A percentile compares a stretch with the other conserved stretches of the same genome.
Evolutionary conservation across 768 basidiomycete genomes (phyloP).

Genomic region (Stropharia rugosoannulata): DNA sequence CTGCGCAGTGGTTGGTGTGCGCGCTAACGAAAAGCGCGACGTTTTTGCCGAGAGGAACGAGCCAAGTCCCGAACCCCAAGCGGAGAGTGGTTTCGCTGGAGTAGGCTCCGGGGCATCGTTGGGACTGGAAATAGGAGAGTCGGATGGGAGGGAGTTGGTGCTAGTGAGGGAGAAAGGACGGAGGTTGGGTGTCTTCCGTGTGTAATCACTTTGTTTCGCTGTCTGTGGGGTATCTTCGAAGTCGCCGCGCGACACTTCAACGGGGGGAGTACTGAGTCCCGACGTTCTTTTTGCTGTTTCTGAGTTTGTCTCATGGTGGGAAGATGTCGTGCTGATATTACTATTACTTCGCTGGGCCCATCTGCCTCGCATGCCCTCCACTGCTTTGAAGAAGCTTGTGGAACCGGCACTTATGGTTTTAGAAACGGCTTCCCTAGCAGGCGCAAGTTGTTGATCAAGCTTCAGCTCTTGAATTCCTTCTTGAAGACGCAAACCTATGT

Average conservation of each 20-base stretch:
- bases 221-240: slow-evolving; percentile 26
- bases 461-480: slow-evolving; percentile 95
- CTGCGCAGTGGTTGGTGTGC: slow-evolving; percentile 19
- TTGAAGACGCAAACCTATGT: slow-evolving; percentile 87
- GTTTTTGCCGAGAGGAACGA: slow-evolving; percentile 31
- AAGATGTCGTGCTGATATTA: slow-evolving; percentile 15
- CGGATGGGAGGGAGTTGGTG: slow-evolving; percentile 20
- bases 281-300: slow-evolving; percentile 20
- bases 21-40: slow-evolving; percentile 24
- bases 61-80: slow-evolving; percentile 33
- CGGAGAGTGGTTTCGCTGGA: slow-evolving; percentile 23
- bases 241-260: slow-evolving; percentile 38
- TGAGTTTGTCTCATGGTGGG: slow-evolving; percentile 2
- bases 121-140: slow-evolving; percentile 18
- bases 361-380: slow-evolving; percentile 83
- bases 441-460: slow-evolving; percentile 90
- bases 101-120: slow-evolving; percentile 9
- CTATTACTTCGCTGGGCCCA: slow-evolving; percentile 44
- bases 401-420: slow-evolving; percentile 75
- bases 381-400: slow-evolving; percentile 82
- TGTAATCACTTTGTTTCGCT: slow-evolving; percentile 18
- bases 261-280: slow-evolving; percentile 34
- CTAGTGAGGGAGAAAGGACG: slow-evolving; percentile 28
- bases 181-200: slow-evolving; percentile 10
- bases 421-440: slow-evolving; percentile 86